A percentile compares a stretch with the other conserved stretches of the same genome.
These are phyloP conservation scores for Xylariaceae sp. DNA, from an alignment of 2,329 filamentous ascomycete species.

Conservation along the genomic window DNA sequence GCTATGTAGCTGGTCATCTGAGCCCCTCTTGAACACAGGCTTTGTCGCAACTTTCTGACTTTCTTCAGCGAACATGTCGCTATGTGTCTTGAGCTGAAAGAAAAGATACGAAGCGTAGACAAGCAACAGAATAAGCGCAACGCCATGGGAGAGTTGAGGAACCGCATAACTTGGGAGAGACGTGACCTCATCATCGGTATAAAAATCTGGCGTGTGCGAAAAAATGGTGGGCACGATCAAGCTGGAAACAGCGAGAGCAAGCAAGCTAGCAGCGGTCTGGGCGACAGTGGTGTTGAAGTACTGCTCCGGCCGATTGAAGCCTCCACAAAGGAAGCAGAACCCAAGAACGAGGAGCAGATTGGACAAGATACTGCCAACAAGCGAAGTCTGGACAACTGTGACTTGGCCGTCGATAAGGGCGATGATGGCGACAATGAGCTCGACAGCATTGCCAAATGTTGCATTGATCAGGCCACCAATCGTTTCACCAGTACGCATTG, in stretches of 20 bases:
- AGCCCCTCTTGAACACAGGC: slow-evolving; percentile 24
- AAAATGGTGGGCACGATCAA: slow-evolving; percentile 92
- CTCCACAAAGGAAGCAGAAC: slow-evolving; percentile 89
- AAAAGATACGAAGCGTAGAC: slow-evolving; percentile 82
- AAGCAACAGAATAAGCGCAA: slow-evolving; percentile 74
- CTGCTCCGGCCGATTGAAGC: slow-evolving; percentile 74
- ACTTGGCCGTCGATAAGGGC: slow-evolving; percentile 73
- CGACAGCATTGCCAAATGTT: slow-evolving; percentile 87
- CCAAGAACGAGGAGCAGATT: slow-evolving; percentile 87
- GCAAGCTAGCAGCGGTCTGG: slow-evolving; percentile 79
- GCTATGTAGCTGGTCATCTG: slow-evolving; percentile 13
- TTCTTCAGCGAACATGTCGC: slow-evolving; percentile 73
- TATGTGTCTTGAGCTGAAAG: slow-evolving; percentile 89
- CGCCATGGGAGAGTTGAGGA: slow-evolving; percentile 66
- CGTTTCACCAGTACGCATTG: slow-evolving; percentile 76
- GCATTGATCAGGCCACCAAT: slow-evolving; percentile 87
- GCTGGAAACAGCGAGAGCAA: slow-evolving; percentile 74
- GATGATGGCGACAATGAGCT: slow-evolving; percentile 85
- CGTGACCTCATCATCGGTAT: slow-evolving; percentile 26
- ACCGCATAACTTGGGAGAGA: slow-evolving; percentile 58
- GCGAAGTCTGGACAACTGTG: slow-evolving; percentile 84
- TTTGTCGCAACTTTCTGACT: slow-evolving; percentile 64
- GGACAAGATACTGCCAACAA: slow-evolving; percentile 88
- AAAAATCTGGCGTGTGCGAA: slow-evolving; percentile 47
- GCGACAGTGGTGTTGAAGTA: slow-evolving; percentile 91